Percentiles rank a stretch among this genome's conserved stretches.
These are phyloP conservation scores for Fonsecaea pugnacius DNA, from an alignment of 2,329 filamentous ascomycete genomes.

Conservation along the genomic window DNA sequence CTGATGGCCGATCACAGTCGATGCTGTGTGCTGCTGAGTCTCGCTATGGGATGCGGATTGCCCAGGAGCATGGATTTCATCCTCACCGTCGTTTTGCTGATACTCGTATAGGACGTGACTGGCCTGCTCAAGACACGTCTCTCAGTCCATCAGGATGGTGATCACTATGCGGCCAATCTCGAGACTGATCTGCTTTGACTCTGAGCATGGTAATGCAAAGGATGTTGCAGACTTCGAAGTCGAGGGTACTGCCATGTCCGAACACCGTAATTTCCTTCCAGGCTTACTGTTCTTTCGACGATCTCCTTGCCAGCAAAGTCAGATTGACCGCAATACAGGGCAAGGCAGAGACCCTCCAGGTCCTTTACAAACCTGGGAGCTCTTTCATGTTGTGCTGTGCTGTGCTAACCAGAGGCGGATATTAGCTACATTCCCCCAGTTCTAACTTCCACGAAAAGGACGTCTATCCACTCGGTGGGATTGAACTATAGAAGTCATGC, in stretches of 20 bases:
- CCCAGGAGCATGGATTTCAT: neutral
- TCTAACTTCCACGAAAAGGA: neutral
- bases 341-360: neutral
- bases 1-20: neutral
- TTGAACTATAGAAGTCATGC: slow-evolving; percentile 24
- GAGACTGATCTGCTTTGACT: slow-evolving; percentile 4
- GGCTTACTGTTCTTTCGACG: slow-evolving; percentile 6
- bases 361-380: neutral
- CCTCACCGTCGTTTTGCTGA: neutral
- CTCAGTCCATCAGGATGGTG: neutral
- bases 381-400: neutral
- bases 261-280: neutral
- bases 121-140: neutral
- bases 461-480: slow-evolving; percentile 14
- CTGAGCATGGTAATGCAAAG: neutral
- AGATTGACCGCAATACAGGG: neutral
- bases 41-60: neutral
- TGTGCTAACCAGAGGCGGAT: slow-evolving; percentile 1
- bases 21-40: neutral
- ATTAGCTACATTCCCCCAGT: slow-evolving; percentile 1
- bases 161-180: neutral
- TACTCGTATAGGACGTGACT: neutral
- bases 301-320: neutral
- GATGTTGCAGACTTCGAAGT: slow-evolving; percentile 5
- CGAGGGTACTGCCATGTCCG: neutral